Conservation (phyloP, 2,329 filamentous ascomycete genomes). For the Rosellinia necatrix region DNA sequence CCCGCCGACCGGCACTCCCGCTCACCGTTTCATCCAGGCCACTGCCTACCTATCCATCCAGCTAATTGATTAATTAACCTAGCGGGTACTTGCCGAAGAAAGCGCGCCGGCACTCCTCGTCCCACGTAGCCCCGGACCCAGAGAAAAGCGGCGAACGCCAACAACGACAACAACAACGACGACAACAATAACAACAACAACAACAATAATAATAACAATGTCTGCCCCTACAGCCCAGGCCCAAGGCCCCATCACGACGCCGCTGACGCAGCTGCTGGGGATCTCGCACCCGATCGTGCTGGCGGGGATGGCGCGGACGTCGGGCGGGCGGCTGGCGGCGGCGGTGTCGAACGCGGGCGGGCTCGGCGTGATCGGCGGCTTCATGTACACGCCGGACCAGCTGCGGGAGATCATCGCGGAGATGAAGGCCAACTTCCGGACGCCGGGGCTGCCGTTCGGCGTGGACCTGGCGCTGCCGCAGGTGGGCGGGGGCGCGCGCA, state of each 20-base stretch:
- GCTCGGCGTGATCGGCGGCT: conserved; percentile 74
- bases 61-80: too few relatives aligned
- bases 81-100: too few relatives aligned
- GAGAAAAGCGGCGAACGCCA: too few relatives aligned
- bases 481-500: conserved; percentile 79
- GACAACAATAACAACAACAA: background rate
- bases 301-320: conserved; percentile 90
- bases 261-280: conserved; percentile 75
- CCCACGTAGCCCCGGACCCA: background rate
- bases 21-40: too few relatives aligned
- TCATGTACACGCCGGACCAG: conserved; percentile 74
- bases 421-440: conserved; percentile 74
- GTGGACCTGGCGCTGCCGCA: conserved; percentile 91
- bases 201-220: conserved; percentile 51
- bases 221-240: too few relatives aligned
- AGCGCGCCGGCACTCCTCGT: background rate
- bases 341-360: conserved; percentile 89
- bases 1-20: too few relatives aligned
- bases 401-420: conserved; percentile 82
- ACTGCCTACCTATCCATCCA: too few relatives aligned
- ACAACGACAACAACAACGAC: background rate
- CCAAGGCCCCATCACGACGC: conserved; percentile 68
- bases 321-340: conserved; percentile 76
- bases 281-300: conserved; percentile 91
- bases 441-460: conserved; percentile 78